Base-by-base conservation (phyloP, 2,329 filamentous ascomycete genomes). In the Neofusicoccum parvum region DNA sequence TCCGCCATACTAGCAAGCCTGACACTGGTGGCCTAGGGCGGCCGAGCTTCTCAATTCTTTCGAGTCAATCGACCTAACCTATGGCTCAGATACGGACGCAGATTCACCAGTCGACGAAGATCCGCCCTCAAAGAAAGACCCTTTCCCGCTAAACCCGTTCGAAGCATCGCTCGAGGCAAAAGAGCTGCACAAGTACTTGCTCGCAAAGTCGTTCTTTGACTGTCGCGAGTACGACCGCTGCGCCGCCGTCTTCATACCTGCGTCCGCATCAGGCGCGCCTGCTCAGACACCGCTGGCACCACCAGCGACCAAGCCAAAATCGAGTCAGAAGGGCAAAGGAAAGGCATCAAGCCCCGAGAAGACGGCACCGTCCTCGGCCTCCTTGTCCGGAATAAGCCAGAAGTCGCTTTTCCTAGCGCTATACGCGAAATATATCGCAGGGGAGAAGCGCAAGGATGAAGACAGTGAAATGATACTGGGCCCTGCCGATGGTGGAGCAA, bases 381-480 rank as follows among this genome's bases (percentile, higher is more conserved):
- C 69, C 3, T 79, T 84, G 48, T 81, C 80, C 11, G 79, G 77
- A 6, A 71, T 97, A 60, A 97, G 94, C 75, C 93, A 97, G 76
- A 96, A 94, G 79, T 93, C 94, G 62, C 79, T 98, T 20, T 99
- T 99, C 74, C 84, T 99, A 11, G 91, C 93, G 0, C 82, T 98
- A 3, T 99, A 99, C 73, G 92, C 95, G 50, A 96, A 94, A 74
- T 93, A 94, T 74, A 87, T 98, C 69, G 91, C 94, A 0, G 95
- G 95, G 1, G 95, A 99, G 82, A 97, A 98, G 82, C 88, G 92
- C 69, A 97, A 94, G 78, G 92, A 97, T 72, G 95, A 99, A 78
- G 94, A 98, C 66, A 92, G 92, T 23, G 95, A 99, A 80, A 97
- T 97, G 91, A 92, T 99, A 59, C 88, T 98, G 79, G 95, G 95